phyloP scores from a whole-genome alignment of 1,139 yeast genomes.

The Hyphopichia buzzinii region DNA sequence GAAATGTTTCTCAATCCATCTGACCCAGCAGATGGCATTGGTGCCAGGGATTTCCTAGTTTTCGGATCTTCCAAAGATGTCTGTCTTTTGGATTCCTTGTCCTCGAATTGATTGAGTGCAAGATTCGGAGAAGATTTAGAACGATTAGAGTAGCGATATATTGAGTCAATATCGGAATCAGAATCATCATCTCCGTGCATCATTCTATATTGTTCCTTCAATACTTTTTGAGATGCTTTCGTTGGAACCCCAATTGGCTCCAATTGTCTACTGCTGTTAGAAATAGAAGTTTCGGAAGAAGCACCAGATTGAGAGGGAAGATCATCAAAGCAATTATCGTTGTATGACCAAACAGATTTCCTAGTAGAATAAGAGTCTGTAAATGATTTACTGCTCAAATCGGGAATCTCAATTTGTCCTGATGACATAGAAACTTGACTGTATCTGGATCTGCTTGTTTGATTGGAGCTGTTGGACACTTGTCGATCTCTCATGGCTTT shows the following conservation, averaged over 20 bases:
- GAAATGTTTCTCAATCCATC: slow-evolving; percentile 9
- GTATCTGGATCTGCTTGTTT: slow-evolving; percentile 18
- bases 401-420: slow-evolving; percentile 48
- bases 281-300: slow-evolving; percentile 6
- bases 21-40: slow-evolving; percentile 10
- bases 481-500: slow-evolving; percentile 17
- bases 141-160: slow-evolving; percentile 10
- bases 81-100: neutral
- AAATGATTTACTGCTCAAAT: slow-evolving; percentile 25
- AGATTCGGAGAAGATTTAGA: slow-evolving; percentile 24
- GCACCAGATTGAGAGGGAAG: slow-evolving; percentile 18
- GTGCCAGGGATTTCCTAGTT: slow-evolving; percentile 11
- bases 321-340: slow-evolving; percentile 33
- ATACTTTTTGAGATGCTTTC: slow-evolving; percentile 27
- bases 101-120: neutral
- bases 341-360: slow-evolving; percentile 19
- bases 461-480: slow-evolving; percentile 12
- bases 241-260: slow-evolving; percentile 40
- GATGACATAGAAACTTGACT: slow-evolving; percentile 24
- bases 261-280: slow-evolving; percentile 10
- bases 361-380: slow-evolving; percentile 20
- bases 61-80: neutral
- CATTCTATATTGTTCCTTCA: slow-evolving; percentile 25
- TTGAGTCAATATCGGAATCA: slow-evolving; percentile 28
- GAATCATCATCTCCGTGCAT: slow-evolving; percentile 27